A percentile compares a stretch with the other conserved stretches of the same genome.
phyloP scores from a whole-genome alignment of 169 alveolate genomes.

The Plasmodium inui region DNA sequence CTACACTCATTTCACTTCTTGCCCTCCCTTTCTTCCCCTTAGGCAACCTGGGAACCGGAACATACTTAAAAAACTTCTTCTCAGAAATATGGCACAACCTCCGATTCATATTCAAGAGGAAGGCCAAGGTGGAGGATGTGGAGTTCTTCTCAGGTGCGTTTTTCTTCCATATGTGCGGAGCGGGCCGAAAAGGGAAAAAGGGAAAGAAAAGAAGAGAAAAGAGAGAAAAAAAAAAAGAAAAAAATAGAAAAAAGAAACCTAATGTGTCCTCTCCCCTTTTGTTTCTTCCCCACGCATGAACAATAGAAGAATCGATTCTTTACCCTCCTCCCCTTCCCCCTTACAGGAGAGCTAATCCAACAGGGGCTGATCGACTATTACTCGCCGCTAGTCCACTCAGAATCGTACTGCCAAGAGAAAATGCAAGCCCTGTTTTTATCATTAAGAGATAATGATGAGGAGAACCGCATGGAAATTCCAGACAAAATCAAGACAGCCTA shows the following conservation, averaged over 20 bases:
- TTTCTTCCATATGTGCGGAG: not conserved
- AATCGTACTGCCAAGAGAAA: constrained; percentile 22
- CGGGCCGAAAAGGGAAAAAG: not conserved
- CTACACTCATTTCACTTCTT: not conserved
- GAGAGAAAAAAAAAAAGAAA: not conserved
- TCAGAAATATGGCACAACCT: constrained; percentile 51
- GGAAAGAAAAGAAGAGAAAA: no score
- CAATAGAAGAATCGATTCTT: not conserved
- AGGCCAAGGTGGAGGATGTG: constrained; percentile 13
- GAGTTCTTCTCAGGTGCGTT: constrained; percentile 26
- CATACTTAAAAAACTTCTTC: constrained; percentile 46
- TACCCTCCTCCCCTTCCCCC: not conserved
- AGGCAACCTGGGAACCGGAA: constrained; percentile 73
- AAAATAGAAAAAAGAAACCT: not conserved
- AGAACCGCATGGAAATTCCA: constrained; percentile 43
- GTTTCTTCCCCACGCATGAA: not conserved
- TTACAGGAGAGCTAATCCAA: constrained; percentile 13
- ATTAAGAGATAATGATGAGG: constrained; percentile 15
- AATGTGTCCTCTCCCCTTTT: not conserved
- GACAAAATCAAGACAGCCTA: constrained; percentile 21
- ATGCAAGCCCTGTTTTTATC: constrained; percentile 23
- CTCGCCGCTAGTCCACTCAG: constrained; percentile 50
- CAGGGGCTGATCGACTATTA: constrained; percentile 24
- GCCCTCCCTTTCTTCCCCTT: not conserved
- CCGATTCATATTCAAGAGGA: constrained; percentile 12